phyloP scores from a whole-genome alignment of 768 basidiomycete species.

The Sarcodon sp. region DNA sequence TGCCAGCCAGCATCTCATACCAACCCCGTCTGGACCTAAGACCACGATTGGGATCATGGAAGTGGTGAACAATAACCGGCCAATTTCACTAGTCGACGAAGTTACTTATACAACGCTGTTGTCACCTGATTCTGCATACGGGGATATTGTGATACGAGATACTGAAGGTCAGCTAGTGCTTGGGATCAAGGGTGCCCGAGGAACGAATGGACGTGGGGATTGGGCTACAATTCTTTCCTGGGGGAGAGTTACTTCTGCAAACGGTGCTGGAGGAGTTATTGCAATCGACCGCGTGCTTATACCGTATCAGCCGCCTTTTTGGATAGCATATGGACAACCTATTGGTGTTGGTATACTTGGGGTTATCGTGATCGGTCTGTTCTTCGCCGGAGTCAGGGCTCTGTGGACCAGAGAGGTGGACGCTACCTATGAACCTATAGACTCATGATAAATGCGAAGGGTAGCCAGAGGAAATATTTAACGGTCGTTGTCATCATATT shows the following conservation, averaged over 20 bases:
- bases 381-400: slow-evolving; percentile 61
- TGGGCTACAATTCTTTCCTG: slow-evolving; percentile 56
- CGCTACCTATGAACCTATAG: slow-evolving; percentile 84
- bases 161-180: slow-evolving; percentile 35
- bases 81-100: slow-evolving; percentile 57
- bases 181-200: slow-evolving; percentile 63
- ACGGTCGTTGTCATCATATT: no score
- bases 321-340: slow-evolving; percentile 63
- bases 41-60: slow-evolving; percentile 10
- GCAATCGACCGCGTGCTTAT: slow-evolving; percentile 73
- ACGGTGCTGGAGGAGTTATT: slow-evolving; percentile 77
- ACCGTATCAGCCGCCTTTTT: slow-evolving; percentile 85
- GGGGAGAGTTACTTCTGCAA: slow-evolving; percentile 65
- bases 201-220: slow-evolving; percentile 46
- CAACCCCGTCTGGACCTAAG: slow-evolving; percentile 18
- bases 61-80: slow-evolving; percentile 32
- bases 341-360: slow-evolving; percentile 48
- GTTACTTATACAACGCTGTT: slow-evolving; percentile 69
- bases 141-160: slow-evolving; percentile 71
- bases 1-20: slow-evolving; percentile 70
- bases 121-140: slow-evolving; percentile 46
- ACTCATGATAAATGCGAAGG: slow-evolving; percentile 13
- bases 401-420: slow-evolving; percentile 72
- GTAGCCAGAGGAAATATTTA: neutral
- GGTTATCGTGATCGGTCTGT: slow-evolving; percentile 43